A percentile compares a stretch with the other conserved stretches of the same genome.
phyloP scores from a whole-genome alignment of 176 grass and related monocot species.

The Carex cristatella region DNA sequence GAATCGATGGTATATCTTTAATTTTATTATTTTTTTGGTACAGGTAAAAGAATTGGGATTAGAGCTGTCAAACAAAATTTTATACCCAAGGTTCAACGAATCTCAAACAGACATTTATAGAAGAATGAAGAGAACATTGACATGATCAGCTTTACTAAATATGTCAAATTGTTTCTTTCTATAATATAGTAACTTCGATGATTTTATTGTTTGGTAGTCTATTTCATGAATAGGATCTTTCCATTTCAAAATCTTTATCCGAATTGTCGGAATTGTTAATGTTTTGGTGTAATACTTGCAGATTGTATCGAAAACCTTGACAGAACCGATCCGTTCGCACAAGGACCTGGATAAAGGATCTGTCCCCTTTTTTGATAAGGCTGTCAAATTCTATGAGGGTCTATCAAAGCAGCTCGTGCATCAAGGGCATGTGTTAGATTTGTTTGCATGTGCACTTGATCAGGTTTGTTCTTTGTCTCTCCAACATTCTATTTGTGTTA shows the following conservation, averaged over 20 bases:
- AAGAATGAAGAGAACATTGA: constrained; percentile 1
- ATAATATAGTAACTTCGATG: neutral
- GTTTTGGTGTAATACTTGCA: constrained; percentile 38
- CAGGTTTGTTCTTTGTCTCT: constrained; percentile 52
- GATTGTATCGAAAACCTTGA: constrained; percentile 75
- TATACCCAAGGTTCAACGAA: neutral
- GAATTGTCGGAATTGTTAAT: constrained; percentile 5
- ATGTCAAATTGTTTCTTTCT: neutral
- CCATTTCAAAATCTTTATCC: neutral
- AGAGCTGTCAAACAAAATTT: neutral
- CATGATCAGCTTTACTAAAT: neutral
- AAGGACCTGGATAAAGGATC: constrained; percentile 85
- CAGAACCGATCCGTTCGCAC: constrained; percentile 89
- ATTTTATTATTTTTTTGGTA: too few relatives aligned
- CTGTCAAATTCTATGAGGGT: constrained; percentile 77
- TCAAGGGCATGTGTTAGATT: constrained; percentile 95
- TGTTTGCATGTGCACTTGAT: constrained; percentile 89
- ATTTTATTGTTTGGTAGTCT: neutral
- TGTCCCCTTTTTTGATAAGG: constrained; percentile 60
- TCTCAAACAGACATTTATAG: neutral
- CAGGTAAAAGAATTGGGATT: neutral
- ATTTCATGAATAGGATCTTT: constrained; percentile 21
- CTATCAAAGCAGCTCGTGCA: constrained; percentile 84
- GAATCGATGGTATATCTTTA: too few relatives aligned
- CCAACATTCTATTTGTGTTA: neutral